phyloP scores from a whole-genome alignment of 192 early-diverging fungal species.

The Mortierella claussenii region DNA sequence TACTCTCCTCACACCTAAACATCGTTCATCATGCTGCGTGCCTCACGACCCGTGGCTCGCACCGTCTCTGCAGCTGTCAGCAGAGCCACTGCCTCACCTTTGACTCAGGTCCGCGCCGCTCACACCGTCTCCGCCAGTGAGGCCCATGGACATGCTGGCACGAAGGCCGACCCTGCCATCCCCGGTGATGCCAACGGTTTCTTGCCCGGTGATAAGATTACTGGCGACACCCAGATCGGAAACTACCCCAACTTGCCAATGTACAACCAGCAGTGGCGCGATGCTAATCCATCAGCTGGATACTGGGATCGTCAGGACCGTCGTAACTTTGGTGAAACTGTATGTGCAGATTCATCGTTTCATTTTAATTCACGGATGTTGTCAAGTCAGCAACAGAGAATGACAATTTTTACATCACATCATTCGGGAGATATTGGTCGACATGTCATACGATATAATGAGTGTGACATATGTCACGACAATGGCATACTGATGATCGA shows the following conservation, averaged over 20 bases:
- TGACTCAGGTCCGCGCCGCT: constrained; percentile 10
- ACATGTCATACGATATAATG: too few relatives aligned
- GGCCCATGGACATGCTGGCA: constrained; percentile 19
- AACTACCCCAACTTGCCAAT: constrained; percentile 80
- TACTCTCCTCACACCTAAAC: not conserved
- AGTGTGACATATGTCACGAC: too few relatives aligned
- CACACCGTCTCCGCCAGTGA: not conserved
- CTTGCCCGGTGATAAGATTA: constrained; percentile 54
- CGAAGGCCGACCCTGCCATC: constrained; percentile 43
- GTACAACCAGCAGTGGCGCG: constrained; percentile 67
- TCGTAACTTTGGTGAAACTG: constrained; percentile 80
- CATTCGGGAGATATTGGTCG: too few relatives aligned
- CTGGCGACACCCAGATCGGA: constrained; percentile 77
- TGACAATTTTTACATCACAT: too few relatives aligned
- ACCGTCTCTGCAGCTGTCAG: constrained; percentile 5
- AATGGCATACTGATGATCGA: too few relatives aligned
- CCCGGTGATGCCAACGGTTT: constrained; percentile 40
- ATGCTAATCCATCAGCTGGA: constrained; percentile 59
- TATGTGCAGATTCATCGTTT: too few relatives aligned
- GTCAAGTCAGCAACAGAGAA: too few relatives aligned
- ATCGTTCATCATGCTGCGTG: constrained; percentile 15
- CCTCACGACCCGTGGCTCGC: constrained; percentile 23
- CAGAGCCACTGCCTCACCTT: not conserved
- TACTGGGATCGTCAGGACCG: constrained; percentile 81
- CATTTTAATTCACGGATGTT: too few relatives aligned